phyloP scores from a whole-genome alignment of 2,329 filamentous ascomycete species.

The Mycosphaerella arachidis region DNA sequence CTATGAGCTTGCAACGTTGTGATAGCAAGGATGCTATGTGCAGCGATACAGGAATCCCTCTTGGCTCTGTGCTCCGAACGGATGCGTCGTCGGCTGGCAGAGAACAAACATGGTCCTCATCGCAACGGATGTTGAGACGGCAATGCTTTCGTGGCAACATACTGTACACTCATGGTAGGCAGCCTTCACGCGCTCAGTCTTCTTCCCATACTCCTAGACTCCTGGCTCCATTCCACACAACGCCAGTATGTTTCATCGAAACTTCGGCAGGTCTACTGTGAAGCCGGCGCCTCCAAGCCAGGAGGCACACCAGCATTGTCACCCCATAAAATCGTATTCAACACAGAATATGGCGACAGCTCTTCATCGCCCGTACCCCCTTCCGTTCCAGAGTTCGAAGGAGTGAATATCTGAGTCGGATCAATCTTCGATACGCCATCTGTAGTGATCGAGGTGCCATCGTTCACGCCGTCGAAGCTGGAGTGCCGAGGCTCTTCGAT shows the following conservation, averaged over 20 bases:
- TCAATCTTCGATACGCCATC: constrained; percentile 23
- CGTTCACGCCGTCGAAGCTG: constrained; percentile 7
- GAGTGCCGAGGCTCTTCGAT: constrained; percentile 17
- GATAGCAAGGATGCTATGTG: background rate
- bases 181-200: background rate
- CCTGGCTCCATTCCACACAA: background rate
- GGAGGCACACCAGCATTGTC: constrained; percentile 4
- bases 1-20: background rate
- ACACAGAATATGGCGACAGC: constrained; percentile 44
- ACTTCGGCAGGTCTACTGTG: background rate
- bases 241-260: background rate
- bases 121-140: background rate
- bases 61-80: background rate
- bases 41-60: background rate
- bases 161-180: background rate
- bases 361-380: constrained; percentile 33
- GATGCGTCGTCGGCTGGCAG: background rate
- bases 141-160: background rate
- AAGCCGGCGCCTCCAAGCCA: background rate
- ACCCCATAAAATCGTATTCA: constrained; percentile 44
- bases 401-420: constrained; percentile 25
- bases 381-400: constrained; percentile 25
- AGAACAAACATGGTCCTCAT: background rate
- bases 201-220: background rate
- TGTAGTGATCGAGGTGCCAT: background rate